Percentiles rank a stretch among this genome's conserved stretches.
phyloP scores from a whole-genome alignment of 495 filamentous ascomycete genomes.

The Hypoxylon subgilvum region DNA sequence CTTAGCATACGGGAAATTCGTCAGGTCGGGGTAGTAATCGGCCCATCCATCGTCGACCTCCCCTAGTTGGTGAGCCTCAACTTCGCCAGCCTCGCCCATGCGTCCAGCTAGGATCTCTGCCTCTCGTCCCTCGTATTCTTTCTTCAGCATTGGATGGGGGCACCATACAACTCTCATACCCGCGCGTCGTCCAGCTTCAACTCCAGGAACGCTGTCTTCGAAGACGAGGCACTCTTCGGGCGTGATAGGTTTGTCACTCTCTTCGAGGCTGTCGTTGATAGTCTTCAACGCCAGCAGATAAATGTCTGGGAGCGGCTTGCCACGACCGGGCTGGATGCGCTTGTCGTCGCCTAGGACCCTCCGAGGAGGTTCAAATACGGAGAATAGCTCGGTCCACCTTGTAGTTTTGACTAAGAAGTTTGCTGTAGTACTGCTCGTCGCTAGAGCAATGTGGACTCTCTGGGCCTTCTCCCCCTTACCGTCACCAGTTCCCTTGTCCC shows the following conservation, averaged over 20 bases:
- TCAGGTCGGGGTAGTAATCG: slow-evolving; percentile 64
- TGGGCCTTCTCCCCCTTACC: slow-evolving; percentile 47
- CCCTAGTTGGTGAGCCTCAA: slow-evolving; percentile 59
- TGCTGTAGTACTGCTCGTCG: slow-evolving; percentile 71
- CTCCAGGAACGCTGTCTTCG: slow-evolving; percentile 91
- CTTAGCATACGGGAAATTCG: slow-evolving; percentile 72
- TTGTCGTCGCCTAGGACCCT: slow-evolving; percentile 85
- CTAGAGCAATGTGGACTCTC: slow-evolving; percentile 80
- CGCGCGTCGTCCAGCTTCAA: slow-evolving; percentile 87
- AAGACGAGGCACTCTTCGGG: slow-evolving; percentile 95
- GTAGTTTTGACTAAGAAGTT: slow-evolving; percentile 83
- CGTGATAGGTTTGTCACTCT: slow-evolving; percentile 69
- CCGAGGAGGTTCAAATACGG: slow-evolving; percentile 68
- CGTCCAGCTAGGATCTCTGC: slow-evolving; percentile 82
- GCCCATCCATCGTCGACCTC: slow-evolving; percentile 77
- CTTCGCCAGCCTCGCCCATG: slow-evolving; percentile 67
- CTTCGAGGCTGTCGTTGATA: slow-evolving; percentile 73
- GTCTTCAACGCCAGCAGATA: slow-evolving; percentile 85
- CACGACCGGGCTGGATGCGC: slow-evolving; percentile 76
- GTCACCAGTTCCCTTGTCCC: slow-evolving; percentile 14
- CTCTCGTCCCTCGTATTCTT: slow-evolving; percentile 77
- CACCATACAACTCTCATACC: slow-evolving; percentile 96
- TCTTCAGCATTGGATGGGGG: slow-evolving; percentile 80
- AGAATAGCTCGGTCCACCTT: slow-evolving; percentile 76
- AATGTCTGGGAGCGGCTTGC: slow-evolving; percentile 95